phyloP scores from a whole-genome alignment of 2,329 filamentous ascomycete species.

The Claviceps sp. region DNA sequence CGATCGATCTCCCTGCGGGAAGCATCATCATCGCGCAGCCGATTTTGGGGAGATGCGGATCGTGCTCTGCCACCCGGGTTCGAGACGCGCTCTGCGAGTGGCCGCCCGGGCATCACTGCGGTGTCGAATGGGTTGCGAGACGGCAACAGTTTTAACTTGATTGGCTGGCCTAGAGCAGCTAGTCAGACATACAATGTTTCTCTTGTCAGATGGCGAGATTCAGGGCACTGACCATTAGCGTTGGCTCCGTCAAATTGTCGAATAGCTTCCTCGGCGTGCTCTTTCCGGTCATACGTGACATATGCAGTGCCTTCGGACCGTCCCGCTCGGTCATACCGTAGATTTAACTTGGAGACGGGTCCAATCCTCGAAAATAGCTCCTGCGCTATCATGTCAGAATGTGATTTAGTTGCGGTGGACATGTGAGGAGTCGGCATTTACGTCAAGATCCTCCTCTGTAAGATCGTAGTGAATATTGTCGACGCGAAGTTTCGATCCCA shows the following conservation, averaged over 20 bases:
- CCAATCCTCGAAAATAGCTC: constrained; percentile 72
- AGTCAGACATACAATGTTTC: neutral
- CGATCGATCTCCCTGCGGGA: constrained; percentile 60
- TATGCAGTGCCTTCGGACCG: constrained; percentile 76
- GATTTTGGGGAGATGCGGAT: constrained; percentile 39
- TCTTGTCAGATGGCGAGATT: neutral
- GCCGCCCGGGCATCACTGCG: constrained; percentile 39
- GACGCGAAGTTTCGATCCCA: constrained; percentile 61
- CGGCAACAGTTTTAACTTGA: constrained; percentile 55
- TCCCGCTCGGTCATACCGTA: constrained; percentile 77
- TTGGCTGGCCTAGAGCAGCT: constrained; percentile 55
- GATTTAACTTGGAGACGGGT: constrained; percentile 50
- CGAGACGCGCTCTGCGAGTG: constrained; percentile 49
- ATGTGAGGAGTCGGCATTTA: constrained; percentile 21
- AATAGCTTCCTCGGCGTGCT: constrained; percentile 63
- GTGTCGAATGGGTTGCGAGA: constrained; percentile 43
- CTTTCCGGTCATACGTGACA: constrained; percentile 60
- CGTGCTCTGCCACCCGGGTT: constrained; percentile 44
- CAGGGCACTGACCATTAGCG: constrained; percentile 49
- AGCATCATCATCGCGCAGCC: constrained; percentile 40
- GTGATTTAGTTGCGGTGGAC: neutral
- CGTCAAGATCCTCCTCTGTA: constrained; percentile 69
- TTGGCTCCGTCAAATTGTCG: constrained; percentile 80
- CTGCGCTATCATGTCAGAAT: constrained; percentile 30
- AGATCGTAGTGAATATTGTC: constrained; percentile 91